These are phyloP conservation scores for Phylloporus sp. DNA, from an alignment of 768 basidiomycete species.

Conservation along the genomic window DNA sequence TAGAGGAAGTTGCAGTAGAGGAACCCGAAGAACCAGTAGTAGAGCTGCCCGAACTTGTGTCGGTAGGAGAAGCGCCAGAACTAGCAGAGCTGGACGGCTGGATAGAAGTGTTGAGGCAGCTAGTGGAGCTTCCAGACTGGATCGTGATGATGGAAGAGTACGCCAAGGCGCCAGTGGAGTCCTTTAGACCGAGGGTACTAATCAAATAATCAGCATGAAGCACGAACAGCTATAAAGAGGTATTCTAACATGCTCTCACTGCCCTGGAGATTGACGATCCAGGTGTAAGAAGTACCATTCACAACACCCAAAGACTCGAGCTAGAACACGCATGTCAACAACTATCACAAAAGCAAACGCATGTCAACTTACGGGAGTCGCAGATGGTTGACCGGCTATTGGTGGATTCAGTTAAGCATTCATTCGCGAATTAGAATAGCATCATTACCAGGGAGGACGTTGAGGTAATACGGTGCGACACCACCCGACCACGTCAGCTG, in stretches of 20 bases:
- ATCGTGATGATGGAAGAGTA: constrained; percentile 54
- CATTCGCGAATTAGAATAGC: too few species aligned
- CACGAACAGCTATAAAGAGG: neutral
- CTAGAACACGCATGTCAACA: constrained; percentile 32
- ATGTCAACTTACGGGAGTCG: constrained; percentile 43
- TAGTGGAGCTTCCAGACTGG: constrained; percentile 29
- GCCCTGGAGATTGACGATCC: constrained; percentile 47
- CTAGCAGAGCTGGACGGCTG: constrained; percentile 8
- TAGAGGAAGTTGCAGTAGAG: constrained; percentile 18
- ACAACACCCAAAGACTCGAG: constrained; percentile 50
- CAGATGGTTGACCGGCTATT: constrained; percentile 51
- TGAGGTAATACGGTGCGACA: constrained; percentile 52
- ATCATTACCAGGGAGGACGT: constrained; percentile 56
- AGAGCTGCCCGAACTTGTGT: constrained; percentile 2
- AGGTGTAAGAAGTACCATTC: constrained; percentile 43
- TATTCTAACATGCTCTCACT: constrained; percentile 44
- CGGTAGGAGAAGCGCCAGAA: constrained; percentile 3
- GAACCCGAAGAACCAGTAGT: constrained; percentile 6
- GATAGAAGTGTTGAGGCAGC: constrained; percentile 27
- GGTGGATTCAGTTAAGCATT: neutral
- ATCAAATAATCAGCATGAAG: neutral
- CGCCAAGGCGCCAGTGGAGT: constrained; percentile 48
- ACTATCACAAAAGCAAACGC: neutral
- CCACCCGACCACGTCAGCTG: constrained; percentile 54
- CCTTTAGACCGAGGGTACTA: constrained; percentile 58